phyloP scores from a whole-genome alignment of 257 asterid genomes.

The Nicotiana benthamiana region DNA sequence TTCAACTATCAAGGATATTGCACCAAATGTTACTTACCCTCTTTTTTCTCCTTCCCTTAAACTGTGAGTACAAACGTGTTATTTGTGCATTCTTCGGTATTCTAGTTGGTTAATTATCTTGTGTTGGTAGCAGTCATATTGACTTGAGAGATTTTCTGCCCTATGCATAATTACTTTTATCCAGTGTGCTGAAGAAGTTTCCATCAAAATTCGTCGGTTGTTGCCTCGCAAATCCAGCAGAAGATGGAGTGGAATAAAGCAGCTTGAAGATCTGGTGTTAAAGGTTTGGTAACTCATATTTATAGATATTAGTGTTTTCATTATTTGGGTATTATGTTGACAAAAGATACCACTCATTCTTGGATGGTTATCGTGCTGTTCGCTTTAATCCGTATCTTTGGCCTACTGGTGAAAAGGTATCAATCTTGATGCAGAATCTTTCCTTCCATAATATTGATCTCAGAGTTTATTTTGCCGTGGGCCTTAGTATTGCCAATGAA shows the following conservation, averaged over 20 bases:
- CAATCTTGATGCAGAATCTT: not conserved
- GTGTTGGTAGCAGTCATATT: not conserved
- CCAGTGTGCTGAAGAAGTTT: conserved; percentile 63
- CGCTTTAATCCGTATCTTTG: conserved; percentile 93
- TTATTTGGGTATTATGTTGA: conserved; percentile 4
- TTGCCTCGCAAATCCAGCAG: conserved; percentile 90
- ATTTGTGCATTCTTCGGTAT: not conserved
- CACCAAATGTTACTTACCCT: not conserved
- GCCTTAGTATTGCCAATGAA: not conserved
- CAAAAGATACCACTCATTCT: conserved; percentile 9
- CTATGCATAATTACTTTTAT: conserved; percentile 2
- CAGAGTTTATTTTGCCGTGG: not conserved
- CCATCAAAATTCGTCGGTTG: conserved; percentile 82
- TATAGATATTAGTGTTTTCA: not conserved
- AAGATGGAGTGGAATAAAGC: conserved; percentile 60
- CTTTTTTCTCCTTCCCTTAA: not conserved
- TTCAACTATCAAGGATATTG: not conserved
- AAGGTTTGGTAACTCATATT: conserved; percentile 29
- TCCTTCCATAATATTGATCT: not conserved
- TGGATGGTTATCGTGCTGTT: conserved; percentile 88
- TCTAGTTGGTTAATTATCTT: not conserved
- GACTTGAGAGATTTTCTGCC: not conserved
- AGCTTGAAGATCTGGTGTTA: conserved; percentile 57
- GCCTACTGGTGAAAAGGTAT: conserved; percentile 85
- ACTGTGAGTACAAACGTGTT: not conserved